phyloP scores from a whole-genome alignment of 345 rosid species.

The Limnanthes douglasii region DNA sequence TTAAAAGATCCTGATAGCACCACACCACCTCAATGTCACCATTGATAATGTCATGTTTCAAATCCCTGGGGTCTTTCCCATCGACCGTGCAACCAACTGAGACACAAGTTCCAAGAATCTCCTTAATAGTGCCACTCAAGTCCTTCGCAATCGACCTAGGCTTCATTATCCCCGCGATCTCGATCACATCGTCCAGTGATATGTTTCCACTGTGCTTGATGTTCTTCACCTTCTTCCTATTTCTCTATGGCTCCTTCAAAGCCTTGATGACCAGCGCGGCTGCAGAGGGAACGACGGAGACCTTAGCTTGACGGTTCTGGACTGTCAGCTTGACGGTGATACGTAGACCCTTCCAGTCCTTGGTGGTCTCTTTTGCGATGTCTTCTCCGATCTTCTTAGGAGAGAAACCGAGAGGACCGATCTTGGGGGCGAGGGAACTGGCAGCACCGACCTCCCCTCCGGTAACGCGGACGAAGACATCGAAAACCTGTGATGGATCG shows the following conservation, averaged over 20 bases:
- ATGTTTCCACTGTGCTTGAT: constrained; percentile 22
- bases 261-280: constrained; percentile 46
- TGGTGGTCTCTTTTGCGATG: constrained; percentile 44
- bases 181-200: constrained; percentile 17
- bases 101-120: constrained; percentile 23
- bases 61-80: constrained; percentile 38
- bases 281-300: constrained; percentile 39
- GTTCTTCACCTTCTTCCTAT: constrained; percentile 20
- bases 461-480: constrained; percentile 40
- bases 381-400: constrained; percentile 55
- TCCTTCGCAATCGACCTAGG: constrained; percentile 22
- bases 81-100: constrained; percentile 39
- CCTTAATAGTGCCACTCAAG: constrained; percentile 25
- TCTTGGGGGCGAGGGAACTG: constrained; percentile 46
- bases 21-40: constrained; percentile 29
- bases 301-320: constrained; percentile 47
- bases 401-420: constrained; percentile 51
- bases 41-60: constrained; percentile 23
- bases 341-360: constrained; percentile 49
- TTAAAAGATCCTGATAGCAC: no score
- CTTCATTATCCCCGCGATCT: constrained; percentile 20
- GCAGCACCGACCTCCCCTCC: constrained; percentile 54
- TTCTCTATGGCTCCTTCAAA: constrained; percentile 25
- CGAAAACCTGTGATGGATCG: constrained; percentile 35
- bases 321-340: constrained; percentile 46